Conservation (phyloP, 352 stramenopile species). For the Phytophthora tentaculata region DNA sequence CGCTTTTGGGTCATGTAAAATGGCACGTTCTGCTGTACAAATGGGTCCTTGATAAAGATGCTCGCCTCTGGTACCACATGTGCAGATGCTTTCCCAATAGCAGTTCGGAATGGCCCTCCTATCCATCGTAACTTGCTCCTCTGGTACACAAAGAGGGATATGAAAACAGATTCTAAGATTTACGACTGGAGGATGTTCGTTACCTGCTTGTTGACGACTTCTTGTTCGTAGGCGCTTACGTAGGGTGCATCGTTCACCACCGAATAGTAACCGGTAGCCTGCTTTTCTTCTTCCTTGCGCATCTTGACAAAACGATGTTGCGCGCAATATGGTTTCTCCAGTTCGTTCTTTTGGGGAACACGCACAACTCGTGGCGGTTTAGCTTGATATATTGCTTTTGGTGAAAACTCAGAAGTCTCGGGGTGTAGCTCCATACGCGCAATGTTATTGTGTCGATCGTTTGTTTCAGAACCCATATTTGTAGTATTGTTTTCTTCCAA, state of each 20-base stretch:
- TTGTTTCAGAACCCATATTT: constrained; percentile 10
- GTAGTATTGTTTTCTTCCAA: constrained; percentile 13
- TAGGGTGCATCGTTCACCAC: constrained; percentile 86
- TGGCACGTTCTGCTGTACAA: constrained; percentile 57
- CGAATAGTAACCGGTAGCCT: constrained; percentile 64
- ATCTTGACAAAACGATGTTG: constrained; percentile 64
- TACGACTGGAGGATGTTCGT: too few relatives aligned
- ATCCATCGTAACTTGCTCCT: constrained; percentile 76
- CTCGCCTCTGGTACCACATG: constrained; percentile 45
- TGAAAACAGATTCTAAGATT: background rate
- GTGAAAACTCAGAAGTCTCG: constrained; percentile 21
- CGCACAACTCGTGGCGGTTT: constrained; percentile 47
- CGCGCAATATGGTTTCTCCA: constrained; percentile 77
- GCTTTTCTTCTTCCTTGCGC: constrained; percentile 34
- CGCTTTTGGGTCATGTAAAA: constrained; percentile 67
- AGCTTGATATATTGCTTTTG: constrained; percentile 9
- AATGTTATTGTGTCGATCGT: constrained; percentile 5
- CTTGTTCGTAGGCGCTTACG: constrained; percentile 50
- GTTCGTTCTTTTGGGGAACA: constrained; percentile 65
- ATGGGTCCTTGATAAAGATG: constrained; percentile 65
- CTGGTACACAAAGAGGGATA: constrained; percentile 14
- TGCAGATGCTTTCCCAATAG: constrained; percentile 74
- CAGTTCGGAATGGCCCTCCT: constrained; percentile 67
- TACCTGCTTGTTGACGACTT: constrained; percentile 63
- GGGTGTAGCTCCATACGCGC: constrained; percentile 21